Base-by-base conservation (phyloP, 1,284 basidiomycete genomes). In the Cutaneotrichosporon sp. region DNA sequence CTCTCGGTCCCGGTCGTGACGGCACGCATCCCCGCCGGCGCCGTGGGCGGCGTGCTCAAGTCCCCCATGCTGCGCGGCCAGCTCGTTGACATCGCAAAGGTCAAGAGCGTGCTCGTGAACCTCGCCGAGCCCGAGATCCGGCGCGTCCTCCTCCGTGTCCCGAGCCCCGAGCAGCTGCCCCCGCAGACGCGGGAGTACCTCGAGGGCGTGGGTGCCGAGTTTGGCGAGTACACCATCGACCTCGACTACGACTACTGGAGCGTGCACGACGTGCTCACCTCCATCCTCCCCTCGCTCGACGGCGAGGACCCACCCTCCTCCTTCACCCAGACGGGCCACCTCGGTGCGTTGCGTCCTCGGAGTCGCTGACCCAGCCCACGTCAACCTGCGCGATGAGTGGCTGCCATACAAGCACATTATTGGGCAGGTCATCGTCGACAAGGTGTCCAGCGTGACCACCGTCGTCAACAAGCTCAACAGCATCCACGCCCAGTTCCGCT, bases 381-480 rank as follows among this genome's bases (percentile, higher is more conserved):
- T 99, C 62, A 99, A 99, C 74, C 84, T 99, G 27, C 87, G 90
- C 63, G 86, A 89, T 27, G 89, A 95, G 75, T 99, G 94, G 81
- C 76, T 97, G 29, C 93, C 94, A 4, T 98, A 90, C 81, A 93
- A 93, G 74, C 81, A 89, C 69, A 78, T 95, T 33, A 97, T 99
- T 67, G 97, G 94, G 0, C 87, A 95, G 77, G 84, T 98, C 31
- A 88, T 98, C 43, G 80, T 97, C 31, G 93, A 97, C 79, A 97
- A 97, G 89, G 91, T 91, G 69, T 83, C 84, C 18, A 80, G 80
- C 9, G 84, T 97, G 49, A 85, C 84, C 66, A 99, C 95, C 0
- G 93, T 99, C 2, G 94, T 99, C 49, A 98, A 99, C 83, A 99
- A 99, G 78, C 81, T 97, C 22, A 87, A 97, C 72, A 86, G 81